Evolutionary conservation across 2,329 filamentous ascomycete genomes (phyloP).

Genomic region (Didymella lethalis): DNA sequence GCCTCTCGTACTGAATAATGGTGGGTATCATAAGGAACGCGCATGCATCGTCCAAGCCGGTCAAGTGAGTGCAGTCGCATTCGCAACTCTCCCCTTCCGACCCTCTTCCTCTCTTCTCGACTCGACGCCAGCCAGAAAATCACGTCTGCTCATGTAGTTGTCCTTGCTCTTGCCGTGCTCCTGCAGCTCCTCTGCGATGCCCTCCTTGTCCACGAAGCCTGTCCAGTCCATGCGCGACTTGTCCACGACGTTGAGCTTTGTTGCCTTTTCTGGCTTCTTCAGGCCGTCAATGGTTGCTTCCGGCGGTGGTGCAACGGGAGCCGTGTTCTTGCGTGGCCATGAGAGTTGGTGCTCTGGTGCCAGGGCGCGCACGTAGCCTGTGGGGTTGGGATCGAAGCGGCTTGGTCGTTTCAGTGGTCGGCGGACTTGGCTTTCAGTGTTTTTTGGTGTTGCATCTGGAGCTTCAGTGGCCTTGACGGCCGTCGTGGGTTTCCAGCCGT

Average conservation of each 20-base stretch:
- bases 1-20: not conserved
- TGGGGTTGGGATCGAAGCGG: constrained; percentile 61
- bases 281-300: constrained; percentile 26
- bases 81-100: constrained; percentile 55
- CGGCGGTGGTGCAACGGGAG: constrained; percentile 24
- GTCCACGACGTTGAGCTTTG: constrained; percentile 71
- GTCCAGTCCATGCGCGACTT: constrained; percentile 73
- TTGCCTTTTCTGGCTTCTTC: constrained; percentile 52
- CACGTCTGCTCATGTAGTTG: constrained; percentile 67
- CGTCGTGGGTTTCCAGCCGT: constrained; percentile 42
- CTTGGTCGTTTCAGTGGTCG: constrained; percentile 54
- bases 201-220: constrained; percentile 67
- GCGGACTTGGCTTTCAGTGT: constrained; percentile 11
- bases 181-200: constrained; percentile 68
- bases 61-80: constrained; percentile 17
- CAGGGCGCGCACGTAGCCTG: constrained; percentile 56
- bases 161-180: constrained; percentile 68
- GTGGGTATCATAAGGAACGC: not conserved
- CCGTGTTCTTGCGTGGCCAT: constrained; percentile 44
- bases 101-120: constrained; percentile 64
- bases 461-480: constrained; percentile 13
- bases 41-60: not conserved
- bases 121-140: constrained; percentile 68
- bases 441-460: not conserved
- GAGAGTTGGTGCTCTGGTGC: constrained; percentile 54